Evolutionary conservation across 352 stramenopile genomes (phyloP), one percentile per base, ranked within the genome.

Genomic region (Globisporangium spiculum): DNA sequence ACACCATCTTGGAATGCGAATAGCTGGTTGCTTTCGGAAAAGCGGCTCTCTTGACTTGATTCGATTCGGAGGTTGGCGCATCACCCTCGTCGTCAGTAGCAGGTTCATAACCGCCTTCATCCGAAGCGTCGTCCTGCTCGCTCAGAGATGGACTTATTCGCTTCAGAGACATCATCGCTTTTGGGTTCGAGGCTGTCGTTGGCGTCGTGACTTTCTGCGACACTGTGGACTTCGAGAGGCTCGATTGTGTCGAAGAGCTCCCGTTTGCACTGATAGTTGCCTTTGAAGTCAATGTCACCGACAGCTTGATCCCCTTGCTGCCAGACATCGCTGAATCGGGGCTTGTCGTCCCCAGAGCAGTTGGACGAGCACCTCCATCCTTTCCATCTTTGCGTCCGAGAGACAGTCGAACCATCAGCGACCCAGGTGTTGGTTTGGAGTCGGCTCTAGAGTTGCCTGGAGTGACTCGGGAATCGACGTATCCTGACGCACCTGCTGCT

Each of bases 401-500:
- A 9, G 55, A 46, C 18, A 60, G 55, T 1, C 55, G 55, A 14
- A 60, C 55, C 55, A 60, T 60, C 55, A 60, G 30, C 30, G 55
- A 60, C 1, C 30, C 55, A 41, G 55, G 5, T 14, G n/a, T 9
- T 10, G 55, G 55, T 8, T 60, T 48, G 18, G 18, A 27, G 16
- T 60, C 38, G 54, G 18, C 3, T 9, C 26, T 18, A 30, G 18
- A 44, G 27, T 9, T 60, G 27, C 36, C 24, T 38, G 54, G 54
- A 44, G 27, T 3, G 1, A 5, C 4, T 60, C 54, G 54, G 3
- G 54, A 20, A 52, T 52, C 30, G 27, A 12, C 9, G 4, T 60
- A n/a, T 1, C 22, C 55, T 46, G 30, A 10, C 41, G 16, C 7
- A 41, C 16, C 1, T 30, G 27, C 16, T 41, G 27, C 24, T 36